These are phyloP conservation scores for Colletotrichum cereale DNA, from an alignment of 2,329 filamentous ascomycete species.

Conservation along the genomic window DNA sequence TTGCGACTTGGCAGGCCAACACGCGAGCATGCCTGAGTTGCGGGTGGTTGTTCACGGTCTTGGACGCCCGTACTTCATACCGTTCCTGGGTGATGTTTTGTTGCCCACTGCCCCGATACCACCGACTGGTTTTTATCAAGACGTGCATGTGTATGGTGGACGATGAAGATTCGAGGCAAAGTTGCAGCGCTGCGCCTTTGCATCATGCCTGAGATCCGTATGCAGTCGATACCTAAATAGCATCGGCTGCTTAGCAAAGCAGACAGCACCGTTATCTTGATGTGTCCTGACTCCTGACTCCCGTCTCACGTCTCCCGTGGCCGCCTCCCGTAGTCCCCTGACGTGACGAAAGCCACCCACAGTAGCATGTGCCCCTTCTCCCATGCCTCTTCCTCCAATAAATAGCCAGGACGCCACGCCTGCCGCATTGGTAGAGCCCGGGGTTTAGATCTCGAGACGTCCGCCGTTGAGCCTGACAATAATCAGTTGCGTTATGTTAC, in stretches of 20 bases:
- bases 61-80: background rate
- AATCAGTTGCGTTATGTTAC: conserved; percentile 3
- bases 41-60: background rate
- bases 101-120: background rate
- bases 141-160: conserved; percentile 8
- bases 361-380: conserved; percentile 5
- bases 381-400: background rate
- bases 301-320: background rate
- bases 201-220: conserved; percentile 9
- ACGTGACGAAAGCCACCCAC: conserved; percentile 20
- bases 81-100: background rate
- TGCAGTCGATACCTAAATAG: background rate
- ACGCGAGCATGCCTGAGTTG: conserved; percentile 33
- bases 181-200: conserved; percentile 14
- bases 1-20: conserved; percentile 39
- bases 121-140: background rate
- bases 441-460: background rate
- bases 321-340: background rate
- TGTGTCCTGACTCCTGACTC: conserved; percentile 7
- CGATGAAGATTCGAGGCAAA: conserved; percentile 10
- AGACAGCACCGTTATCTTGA: conserved; percentile 7
- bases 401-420: conserved; percentile 3
- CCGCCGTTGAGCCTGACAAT: conserved; percentile 7
- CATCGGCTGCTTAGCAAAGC: conserved; percentile 2
- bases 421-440: background rate